Conservation (phyloP, 495 filamentous ascomycete genomes). For the Penicillium psychrofluorescens region DNA sequence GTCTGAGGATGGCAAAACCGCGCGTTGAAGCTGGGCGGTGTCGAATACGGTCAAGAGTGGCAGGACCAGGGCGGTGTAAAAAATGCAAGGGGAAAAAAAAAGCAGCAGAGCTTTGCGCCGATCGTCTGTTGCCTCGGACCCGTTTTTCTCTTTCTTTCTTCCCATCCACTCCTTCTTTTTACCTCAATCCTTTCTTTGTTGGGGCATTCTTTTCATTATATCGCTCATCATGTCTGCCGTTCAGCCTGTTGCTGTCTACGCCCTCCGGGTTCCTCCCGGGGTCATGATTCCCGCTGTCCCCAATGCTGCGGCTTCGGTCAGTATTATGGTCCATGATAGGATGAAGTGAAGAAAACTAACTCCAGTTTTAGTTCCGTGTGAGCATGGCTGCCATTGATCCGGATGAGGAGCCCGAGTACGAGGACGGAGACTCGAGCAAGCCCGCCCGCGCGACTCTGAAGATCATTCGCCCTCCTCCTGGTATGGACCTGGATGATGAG, state of each 20-base stretch:
- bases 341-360: conserved; percentile 8
- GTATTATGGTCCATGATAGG: conserved; percentile 27
- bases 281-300: conserved; percentile 64
- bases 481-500: conserved; percentile 43
- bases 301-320: conserved; percentile 75
- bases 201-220: conserved; percentile 4
- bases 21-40: conserved; percentile 15
- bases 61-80: conserved; percentile 17
- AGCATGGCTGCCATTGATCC: conserved; percentile 99
- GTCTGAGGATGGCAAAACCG: conserved; percentile 3
- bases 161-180: conserved; percentile 20
- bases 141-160: conserved; percentile 17
- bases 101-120: conserved; percentile 15
- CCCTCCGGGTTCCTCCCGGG: conserved; percentile 77
- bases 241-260: conserved; percentile 79
- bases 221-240: conserved; percentile 43
- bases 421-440: conserved; percentile 52
- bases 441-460: conserved; percentile 78
- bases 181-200: conserved; percentile 13
- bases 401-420: conserved; percentile 60
- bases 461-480: conserved; percentile 63
- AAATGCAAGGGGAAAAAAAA: conserved; percentile 18
- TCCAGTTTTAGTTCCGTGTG: conserved; percentile 66
- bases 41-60: conserved; percentile 9
- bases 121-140: conserved; percentile 18